Percentiles rank a stretch among this genome's conserved stretches.
These are phyloP conservation scores for Lactarius sp. DNA, from an alignment of 768 basidiomycete genomes.

Conservation along the genomic window DNA sequence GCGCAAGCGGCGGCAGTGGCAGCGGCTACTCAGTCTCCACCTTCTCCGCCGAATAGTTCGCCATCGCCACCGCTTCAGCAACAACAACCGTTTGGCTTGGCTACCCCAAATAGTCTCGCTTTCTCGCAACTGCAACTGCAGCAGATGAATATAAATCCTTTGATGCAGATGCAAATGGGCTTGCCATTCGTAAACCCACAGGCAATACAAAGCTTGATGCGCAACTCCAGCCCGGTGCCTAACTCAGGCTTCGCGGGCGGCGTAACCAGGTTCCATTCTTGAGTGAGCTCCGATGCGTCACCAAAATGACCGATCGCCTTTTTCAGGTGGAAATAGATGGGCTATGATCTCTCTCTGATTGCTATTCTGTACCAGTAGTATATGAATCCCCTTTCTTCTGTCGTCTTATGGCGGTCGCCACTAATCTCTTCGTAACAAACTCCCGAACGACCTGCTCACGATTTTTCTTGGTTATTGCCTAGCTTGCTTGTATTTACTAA, in stretches of 20 bases:
- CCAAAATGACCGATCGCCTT: not conserved
- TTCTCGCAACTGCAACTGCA: constrained; percentile 47
- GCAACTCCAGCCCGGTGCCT: constrained; percentile 68
- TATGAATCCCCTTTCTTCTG: not conserved
- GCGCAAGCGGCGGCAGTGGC: constrained; percentile 33
- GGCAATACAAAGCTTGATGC: constrained; percentile 85
- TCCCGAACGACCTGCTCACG: not conserved
- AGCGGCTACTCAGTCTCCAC: constrained; percentile 32
- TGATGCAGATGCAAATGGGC: constrained; percentile 57
- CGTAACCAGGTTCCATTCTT: constrained; percentile 23
- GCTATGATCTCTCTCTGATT: constrained; percentile 5
- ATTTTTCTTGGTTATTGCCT: constrained; percentile 15
- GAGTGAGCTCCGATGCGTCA: constrained; percentile 19
- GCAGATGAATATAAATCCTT: constrained; percentile 55
- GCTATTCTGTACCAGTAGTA: constrained; percentile 11
- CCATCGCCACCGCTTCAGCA: constrained; percentile 37
- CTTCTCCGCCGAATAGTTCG: constrained; percentile 32
- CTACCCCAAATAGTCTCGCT: constrained; percentile 49
- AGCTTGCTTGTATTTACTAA: constrained; percentile 28
- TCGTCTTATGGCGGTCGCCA: constrained; percentile 4
- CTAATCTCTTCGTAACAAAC: constrained; percentile 6
- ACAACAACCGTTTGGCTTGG: constrained; percentile 46
- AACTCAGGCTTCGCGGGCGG: constrained; percentile 32
- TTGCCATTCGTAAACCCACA: constrained; percentile 55
- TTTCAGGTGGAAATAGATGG: constrained; percentile 13